Base-by-base conservation (phyloP, 2,329 filamentous ascomycete species). In the Diaporthe velutina region DNA sequence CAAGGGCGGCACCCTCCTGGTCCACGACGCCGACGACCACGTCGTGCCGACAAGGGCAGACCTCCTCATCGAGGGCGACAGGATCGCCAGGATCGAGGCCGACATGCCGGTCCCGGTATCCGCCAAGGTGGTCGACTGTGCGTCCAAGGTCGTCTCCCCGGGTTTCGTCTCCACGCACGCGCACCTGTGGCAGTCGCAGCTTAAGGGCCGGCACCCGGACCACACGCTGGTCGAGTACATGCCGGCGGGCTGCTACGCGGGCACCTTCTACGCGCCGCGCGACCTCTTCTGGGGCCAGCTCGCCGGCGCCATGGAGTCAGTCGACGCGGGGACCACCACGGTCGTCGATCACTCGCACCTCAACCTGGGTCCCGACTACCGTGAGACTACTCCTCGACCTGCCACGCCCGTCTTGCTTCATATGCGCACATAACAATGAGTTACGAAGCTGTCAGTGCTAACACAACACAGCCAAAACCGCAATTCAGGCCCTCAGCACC, bases 241-340 rank as follows among this genome's bases (percentile, higher is more conserved):
- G 40, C 74, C 75, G 12, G n/a, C 57, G 15, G 85, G 85, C 38
- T 86, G 86, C 67, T 79, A 83, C 38, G 78, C 81, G 35, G 80
- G 80, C 25, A 80, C 78, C 17, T 77, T 84, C 67, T 86, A 84
- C 75, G 78, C 75, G 5, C 78, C 84, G 2, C 80, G 85, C 2
- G 88, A 89, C 73, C 78, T 87, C 4, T 88, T 86, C 78, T 86
- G 86, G 82, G 85, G 85, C n/a, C 79, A 85, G 74, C 78, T 86
- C 6, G 83, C 80, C 13, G 86, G 85, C 2, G 80, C 80, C 22
- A 78, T 86, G 19, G 85, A 86, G 76, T 78, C 80, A 15, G 77
- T 87, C 9, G 83, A 87, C 54, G 83, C 80, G 0, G 86, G 86
- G 0, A 85, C 83, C 9, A 87, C 86, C 0, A 85, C 84, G 0